These are phyloP conservation scores for Amphirosellinia nigrospora DNA, from an alignment of 495 filamentous ascomycete genomes.

Conservation along the genomic window DNA sequence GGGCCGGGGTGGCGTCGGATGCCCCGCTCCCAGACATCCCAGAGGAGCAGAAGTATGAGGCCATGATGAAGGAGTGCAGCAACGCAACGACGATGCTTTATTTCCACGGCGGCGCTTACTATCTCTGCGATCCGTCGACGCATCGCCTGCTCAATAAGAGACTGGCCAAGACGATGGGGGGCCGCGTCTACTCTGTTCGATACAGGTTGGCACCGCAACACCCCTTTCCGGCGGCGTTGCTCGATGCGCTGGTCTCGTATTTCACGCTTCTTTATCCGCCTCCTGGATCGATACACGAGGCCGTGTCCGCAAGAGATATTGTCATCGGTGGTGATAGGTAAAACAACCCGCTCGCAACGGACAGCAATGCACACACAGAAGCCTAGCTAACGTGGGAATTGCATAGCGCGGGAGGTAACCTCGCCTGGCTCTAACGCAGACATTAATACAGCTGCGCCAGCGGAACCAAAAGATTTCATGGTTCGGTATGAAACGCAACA, in stretches of 20 bases:
- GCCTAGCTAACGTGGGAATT: neutral
- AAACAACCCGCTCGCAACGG: neutral
- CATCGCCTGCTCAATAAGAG: slow-evolving; percentile 58
- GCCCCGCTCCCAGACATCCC: slow-evolving; percentile 62
- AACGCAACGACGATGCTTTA: slow-evolving; percentile 77
- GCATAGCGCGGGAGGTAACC: slow-evolving; percentile 77
- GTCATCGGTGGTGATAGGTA: slow-evolving; percentile 77
- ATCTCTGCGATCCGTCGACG: slow-evolving; percentile 75
- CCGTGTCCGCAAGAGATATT: slow-evolving; percentile 73
- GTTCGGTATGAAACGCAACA: slow-evolving; percentile 59
- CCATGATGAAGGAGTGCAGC: slow-evolving; percentile 72
- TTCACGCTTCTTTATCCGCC: slow-evolving; percentile 84
- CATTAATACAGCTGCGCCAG: slow-evolving; percentile 73
- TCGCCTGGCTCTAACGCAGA: slow-evolving; percentile 75
- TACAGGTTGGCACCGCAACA: slow-evolving; percentile 88
- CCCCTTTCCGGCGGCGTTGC: slow-evolving; percentile 80
- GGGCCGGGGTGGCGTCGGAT: slow-evolving; percentile 61
- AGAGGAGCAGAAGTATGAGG: slow-evolving; percentile 73
- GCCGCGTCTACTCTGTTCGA: slow-evolving; percentile 76
- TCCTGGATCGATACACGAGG: slow-evolving; percentile 69
- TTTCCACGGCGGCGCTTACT: slow-evolving; percentile 91
- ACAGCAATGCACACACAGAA: neutral
- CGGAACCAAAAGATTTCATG: slow-evolving; percentile 61
- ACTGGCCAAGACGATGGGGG: slow-evolving; percentile 56
- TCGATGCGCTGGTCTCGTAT: slow-evolving; percentile 85